Percentiles rank a stretch among this genome's conserved stretches.
phyloP scores from a whole-genome alignment of 495 filamentous ascomycete genomes.

The Sordaria brevicollis region DNA sequence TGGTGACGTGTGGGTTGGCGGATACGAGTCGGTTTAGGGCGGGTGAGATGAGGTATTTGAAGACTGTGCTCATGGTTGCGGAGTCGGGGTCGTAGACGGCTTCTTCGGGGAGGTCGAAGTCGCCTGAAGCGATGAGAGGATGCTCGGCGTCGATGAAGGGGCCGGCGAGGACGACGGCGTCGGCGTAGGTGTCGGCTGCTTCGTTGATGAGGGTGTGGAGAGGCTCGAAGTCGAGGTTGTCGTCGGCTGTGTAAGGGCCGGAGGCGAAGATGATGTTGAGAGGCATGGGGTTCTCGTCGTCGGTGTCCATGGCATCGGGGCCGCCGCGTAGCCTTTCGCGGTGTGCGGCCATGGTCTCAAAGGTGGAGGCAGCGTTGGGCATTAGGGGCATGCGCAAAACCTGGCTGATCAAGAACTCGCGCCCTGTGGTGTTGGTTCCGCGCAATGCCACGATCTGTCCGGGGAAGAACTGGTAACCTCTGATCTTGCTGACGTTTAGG shows the following conservation, averaged over 20 bases:
- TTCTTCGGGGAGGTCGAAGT: conserved; percentile 78
- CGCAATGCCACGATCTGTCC: conserved; percentile 84
- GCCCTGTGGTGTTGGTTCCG: conserved; percentile 79
- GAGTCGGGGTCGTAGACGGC: conserved; percentile 58
- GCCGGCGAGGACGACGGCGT: conserved; percentile 71
- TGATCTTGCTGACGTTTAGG: conserved; percentile 59
- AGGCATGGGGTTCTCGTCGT: conserved; percentile 41
- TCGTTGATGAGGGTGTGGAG: conserved; percentile 68
- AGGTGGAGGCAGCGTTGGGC: conserved; percentile 53
- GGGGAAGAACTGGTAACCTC: conserved; percentile 78
- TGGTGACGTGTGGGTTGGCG: conserved; percentile 61
- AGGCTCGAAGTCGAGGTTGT: conserved; percentile 81
- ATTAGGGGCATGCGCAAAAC: conserved; percentile 64
- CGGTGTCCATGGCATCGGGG: conserved; percentile 47
- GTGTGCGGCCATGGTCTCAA: conserved; percentile 48
- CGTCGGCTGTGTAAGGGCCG: conserved; percentile 85
- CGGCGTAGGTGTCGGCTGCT: conserved; percentile 63
- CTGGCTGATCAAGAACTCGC: conserved; percentile 72
- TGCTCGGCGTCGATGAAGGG: conserved; percentile 90
- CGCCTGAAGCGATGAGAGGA: conserved; percentile 75
- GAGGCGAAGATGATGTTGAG: conserved; percentile 67
- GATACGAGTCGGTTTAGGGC: conserved; percentile 54
- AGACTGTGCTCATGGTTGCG: conserved; percentile 70
- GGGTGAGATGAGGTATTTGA: conserved; percentile 65
- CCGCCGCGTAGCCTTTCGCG: conserved; percentile 53